Evolutionary conservation across 2,329 filamentous ascomycete genomes (phyloP).

Genomic region (Pseudofabraea citricarpa): DNA sequence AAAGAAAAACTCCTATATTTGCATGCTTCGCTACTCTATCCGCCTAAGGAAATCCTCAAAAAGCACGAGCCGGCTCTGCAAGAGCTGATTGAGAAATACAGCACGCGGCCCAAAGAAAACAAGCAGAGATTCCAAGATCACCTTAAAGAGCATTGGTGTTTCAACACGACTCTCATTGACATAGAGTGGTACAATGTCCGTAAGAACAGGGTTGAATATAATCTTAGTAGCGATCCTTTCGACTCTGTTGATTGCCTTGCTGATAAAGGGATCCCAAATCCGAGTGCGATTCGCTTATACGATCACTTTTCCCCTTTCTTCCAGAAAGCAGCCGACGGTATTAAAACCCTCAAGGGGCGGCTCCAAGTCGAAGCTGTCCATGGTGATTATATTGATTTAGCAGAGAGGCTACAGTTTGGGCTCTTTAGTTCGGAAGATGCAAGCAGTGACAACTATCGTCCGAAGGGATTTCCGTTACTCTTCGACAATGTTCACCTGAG

Average conservation of each 20-base stretch:
- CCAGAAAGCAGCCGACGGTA: conserved; percentile 5
- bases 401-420: conserved; percentile 11
- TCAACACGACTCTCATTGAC: conserved; percentile 8
- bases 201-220: background rate
- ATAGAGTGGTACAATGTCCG: conserved; percentile 4
- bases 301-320: conserved; percentile 14
- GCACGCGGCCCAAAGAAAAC: background rate
- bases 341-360: conserved; percentile 8
- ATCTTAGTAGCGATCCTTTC: conserved; percentile 9
- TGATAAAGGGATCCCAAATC: background rate
- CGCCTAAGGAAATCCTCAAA: conserved; percentile 4
- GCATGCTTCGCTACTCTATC: conserved; percentile 5
- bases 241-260: background rate
- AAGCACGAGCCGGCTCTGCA: conserved; percentile 5
- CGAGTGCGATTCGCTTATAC: conserved; percentile 4
- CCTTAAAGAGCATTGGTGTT: conserved; percentile 4
- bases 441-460: background rate
- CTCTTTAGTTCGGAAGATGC: background rate
- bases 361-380: conserved; percentile 9
- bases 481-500: conserved; percentile 14
- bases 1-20: conserved; percentile 7
- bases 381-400: conserved; percentile 13
- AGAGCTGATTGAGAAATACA: conserved; percentile 7
- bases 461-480: conserved; percentile 6
- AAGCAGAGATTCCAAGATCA: conserved; percentile 4